These are phyloP conservation scores for Fusarium subglutinans DNA, from an alignment of 2,329 filamentous ascomycete species.

Conservation along the genomic window DNA sequence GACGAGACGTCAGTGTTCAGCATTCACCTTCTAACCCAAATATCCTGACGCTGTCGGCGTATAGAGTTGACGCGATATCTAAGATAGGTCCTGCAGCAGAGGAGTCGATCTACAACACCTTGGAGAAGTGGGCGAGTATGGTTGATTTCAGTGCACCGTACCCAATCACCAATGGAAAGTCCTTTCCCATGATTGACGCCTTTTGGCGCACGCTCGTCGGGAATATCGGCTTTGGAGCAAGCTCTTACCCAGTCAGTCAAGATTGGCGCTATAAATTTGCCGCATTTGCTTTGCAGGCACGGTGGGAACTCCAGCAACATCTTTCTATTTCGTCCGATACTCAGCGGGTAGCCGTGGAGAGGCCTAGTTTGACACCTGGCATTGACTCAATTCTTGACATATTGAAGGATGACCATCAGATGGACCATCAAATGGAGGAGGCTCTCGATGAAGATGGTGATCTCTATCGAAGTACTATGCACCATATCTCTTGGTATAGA, in stretches of 20 bases:
- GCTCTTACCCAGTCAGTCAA: fast-evolving
- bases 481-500: background rate
- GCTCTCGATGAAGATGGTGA: background rate
- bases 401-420: fast-evolving
- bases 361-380: background rate
- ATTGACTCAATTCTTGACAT: background rate
- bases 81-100: background rate
- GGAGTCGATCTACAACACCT: fast-evolving
- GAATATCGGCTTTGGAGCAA: background rate
- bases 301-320: background rate
- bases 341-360: fast-evolving
- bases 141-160: background rate
- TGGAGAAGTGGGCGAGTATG: background rate
- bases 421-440: fast-evolving
- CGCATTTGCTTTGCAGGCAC: background rate
- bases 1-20: background rate
- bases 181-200: fast-evolving
- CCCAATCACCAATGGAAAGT: background rate
- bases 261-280: background rate
- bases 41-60: fast-evolving
- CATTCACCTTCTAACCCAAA: fast-evolving
- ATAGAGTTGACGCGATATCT: background rate
- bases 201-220: background rate
- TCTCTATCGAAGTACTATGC: background rate
- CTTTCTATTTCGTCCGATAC: fast-evolving